Conservation (phyloP, 345 rosid genomes). For the Iberis pinnata region DNA sequence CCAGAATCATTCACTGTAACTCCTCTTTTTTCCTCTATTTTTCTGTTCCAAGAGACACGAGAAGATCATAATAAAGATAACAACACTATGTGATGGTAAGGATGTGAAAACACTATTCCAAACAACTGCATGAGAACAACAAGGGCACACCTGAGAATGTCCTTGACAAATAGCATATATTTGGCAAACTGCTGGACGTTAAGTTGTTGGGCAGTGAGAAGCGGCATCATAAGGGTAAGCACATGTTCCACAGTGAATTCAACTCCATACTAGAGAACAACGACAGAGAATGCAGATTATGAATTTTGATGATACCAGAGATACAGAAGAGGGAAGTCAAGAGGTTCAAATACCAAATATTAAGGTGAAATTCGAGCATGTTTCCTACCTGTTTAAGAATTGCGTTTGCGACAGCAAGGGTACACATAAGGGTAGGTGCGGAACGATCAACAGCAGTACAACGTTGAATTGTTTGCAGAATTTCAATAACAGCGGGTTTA, state of each 20-base stretch:
- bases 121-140: conserved; percentile 2
- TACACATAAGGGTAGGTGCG: conserved; percentile 94
- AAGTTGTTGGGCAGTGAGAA: conserved; percentile 86
- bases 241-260: conserved; percentile 87
- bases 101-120: background rate
- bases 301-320: conserved; percentile 6
- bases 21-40: conserved; percentile 83
- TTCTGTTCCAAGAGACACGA: conserved; percentile 36
- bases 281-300: conserved; percentile 8
- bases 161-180: conserved; percentile 87
- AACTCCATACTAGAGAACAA: conserved; percentile 63
- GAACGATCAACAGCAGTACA: conserved; percentile 95
- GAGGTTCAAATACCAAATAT: background rate
- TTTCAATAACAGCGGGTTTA: conserved; percentile 61
- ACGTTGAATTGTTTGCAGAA: conserved; percentile 81
- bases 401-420: conserved; percentile 87
- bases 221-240: conserved; percentile 75
- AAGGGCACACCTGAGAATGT: conserved; percentile 59
- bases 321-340: background rate
- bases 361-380: background rate
- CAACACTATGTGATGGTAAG: conserved; percentile 1
- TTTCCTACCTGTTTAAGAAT: conserved; percentile 66
- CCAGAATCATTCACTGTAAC: conserved; percentile 61
- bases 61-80: conserved; percentile 6
- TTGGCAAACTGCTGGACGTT: conserved; percentile 92